Percentiles rank a stretch among this genome's conserved stretches.
Evolutionary conservation across 1,284 basidiomycete species (phyloP).

Genomic region (Irpex sp.): DNA sequence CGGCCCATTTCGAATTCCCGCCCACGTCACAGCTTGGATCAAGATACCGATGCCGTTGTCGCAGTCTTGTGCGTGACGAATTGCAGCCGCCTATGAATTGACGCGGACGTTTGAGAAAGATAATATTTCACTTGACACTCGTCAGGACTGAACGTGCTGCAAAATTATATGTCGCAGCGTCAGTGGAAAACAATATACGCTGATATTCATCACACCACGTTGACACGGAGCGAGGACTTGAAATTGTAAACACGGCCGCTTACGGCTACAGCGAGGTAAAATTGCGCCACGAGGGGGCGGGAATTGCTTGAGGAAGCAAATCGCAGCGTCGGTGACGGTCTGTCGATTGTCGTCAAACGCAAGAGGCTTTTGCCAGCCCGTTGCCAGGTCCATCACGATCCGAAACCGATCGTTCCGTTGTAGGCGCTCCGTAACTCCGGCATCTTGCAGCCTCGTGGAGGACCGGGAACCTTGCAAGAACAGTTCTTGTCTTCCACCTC

Average conservation of each 20-base stretch:
- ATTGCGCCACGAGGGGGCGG: neutral
- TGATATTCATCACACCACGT: neutral
- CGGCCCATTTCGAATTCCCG: neutral
- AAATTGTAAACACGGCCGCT: neutral
- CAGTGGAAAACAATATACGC: neutral
- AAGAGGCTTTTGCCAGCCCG: neutral
- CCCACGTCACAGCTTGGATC: neutral
- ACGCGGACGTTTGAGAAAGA: neutral
- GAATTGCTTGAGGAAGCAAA: neutral
- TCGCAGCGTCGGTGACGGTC: neutral
- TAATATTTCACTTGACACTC: neutral
- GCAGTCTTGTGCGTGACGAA: neutral
- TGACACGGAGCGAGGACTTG: neutral
- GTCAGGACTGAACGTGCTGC: neutral
- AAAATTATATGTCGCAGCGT: neutral
- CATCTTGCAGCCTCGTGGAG: neutral
- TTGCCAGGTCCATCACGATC: constrained; percentile 1
- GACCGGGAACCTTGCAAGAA: neutral
- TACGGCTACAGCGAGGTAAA: neutral
- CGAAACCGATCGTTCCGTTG: constrained; percentile 3
- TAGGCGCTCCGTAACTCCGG: neutral
- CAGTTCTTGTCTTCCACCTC: neutral
- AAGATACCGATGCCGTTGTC: neutral
- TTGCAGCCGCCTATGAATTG: neutral
- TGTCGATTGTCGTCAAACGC: neutral